Base-by-base conservation (phyloP, 1,284 basidiomycete genomes). In the Exobasidium cylindrosporum region DNA sequence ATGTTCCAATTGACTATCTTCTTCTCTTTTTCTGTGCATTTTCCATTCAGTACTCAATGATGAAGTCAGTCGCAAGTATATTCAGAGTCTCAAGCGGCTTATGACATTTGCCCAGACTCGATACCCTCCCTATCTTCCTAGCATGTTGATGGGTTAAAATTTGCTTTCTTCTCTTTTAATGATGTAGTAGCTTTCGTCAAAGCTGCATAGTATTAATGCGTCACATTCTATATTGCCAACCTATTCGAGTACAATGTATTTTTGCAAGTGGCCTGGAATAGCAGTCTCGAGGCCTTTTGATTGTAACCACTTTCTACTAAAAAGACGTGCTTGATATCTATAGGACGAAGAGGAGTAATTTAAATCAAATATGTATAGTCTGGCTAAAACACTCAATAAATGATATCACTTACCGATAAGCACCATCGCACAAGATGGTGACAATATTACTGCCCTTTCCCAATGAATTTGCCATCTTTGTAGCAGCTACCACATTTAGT, bases 1-100 rank as follows among this genome's bases (percentile, higher is more conserved):
- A 2, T n/a, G n/a, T 29, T 17, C 26, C 35, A 2, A 29, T 23
- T 49, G 47, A n/a, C n/a, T n/a, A n/a, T n/a, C n/a, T 46, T 43
- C 14, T 45, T 45, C 26, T 24, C 35, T 4, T 28, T 13, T 26
- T 13, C 28, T 24, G 14, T 58, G 66, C 95, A n/a, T n/a, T 40
- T 10, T 40, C 35, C 35, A 10, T 17, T 7, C 35, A 40, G 35
- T 97, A 1, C 81, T 99, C 63, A 99, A 98, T 80, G 96, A 98
- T 76, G 96, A 99, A 86, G 92, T 97, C 70, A 94, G 91, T 75
- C 85, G 96, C 63, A 98, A 98, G 82, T 99, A 97, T 79, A 98
- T 99, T 67, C 96, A 98, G 81, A 95, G 92, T 76, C 82, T 99
- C 55, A 99, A 98, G 82, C 83, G 95, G 58, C 69, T 80, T 90